Percentiles rank a stretch among this genome's conserved stretches.
Evolutionary conservation across 1,284 basidiomycete genomes (phyloP).

Genomic region (Psilocybe mexicana): DNA sequence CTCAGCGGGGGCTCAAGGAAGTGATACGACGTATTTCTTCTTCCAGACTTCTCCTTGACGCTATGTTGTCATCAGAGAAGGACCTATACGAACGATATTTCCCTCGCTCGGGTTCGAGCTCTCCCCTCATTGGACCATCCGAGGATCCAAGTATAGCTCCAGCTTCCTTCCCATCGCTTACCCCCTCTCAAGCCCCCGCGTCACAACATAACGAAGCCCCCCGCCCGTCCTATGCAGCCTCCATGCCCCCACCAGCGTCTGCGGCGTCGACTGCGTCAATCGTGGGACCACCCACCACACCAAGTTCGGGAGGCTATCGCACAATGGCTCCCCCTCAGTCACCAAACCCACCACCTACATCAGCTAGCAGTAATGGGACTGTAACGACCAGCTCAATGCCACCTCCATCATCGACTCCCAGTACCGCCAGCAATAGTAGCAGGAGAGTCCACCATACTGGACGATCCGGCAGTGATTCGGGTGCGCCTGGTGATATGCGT

Average conservation of each 20-base stretch:
- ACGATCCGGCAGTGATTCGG: not conserved
- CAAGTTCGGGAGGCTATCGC: not conserved
- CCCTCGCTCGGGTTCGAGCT: constrained; percentile 14
- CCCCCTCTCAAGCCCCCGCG: constrained; percentile 1
- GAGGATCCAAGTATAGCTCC: not conserved
- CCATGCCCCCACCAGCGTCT: constrained; percentile 8
- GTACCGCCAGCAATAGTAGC: not conserved
- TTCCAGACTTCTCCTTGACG: constrained; percentile 31
- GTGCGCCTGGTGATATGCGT: not conserved
- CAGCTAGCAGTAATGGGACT: constrained; percentile 10
- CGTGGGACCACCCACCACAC: not conserved
- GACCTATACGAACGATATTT: constrained; percentile 25
- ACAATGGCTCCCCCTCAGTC: constrained; percentile 10
- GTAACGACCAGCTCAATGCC: not conserved
- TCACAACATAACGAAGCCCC: constrained; percentile 1
- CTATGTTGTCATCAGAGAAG: constrained; percentile 27
- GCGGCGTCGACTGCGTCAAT: constrained; percentile 1
- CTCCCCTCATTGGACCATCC: constrained; percentile 8
- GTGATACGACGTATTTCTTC: not conserved
- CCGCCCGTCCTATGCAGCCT: not conserved
- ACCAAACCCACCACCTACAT: constrained; percentile 5
- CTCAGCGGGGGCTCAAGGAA: not conserved
- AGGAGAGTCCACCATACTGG: not conserved
- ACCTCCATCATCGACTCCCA: not conserved
- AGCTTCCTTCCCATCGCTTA: not conserved